Conservation (phyloP, 2,329 filamentous ascomycete species). For the Hirsutella rhossiliensis region DNA sequence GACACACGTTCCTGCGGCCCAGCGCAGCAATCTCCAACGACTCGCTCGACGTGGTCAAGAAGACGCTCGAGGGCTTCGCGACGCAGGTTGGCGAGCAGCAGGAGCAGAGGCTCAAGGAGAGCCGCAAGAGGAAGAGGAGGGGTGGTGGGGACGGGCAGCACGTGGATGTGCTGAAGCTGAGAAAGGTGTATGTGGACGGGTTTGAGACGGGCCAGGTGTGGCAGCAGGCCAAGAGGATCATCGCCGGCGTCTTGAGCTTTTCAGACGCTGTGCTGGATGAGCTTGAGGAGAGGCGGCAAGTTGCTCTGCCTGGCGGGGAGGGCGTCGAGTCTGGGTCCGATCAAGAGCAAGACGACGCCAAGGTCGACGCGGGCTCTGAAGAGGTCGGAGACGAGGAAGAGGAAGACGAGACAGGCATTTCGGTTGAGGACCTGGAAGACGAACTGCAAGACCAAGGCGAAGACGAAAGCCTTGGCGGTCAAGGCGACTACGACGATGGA, state of each 20-base stretch:
- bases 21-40: conserved; percentile 52
- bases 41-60: conserved; percentile 65
- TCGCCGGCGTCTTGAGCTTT: conserved; percentile 43
- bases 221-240: conserved; percentile 81
- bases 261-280: conserved; percentile 34
- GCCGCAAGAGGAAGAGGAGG: conserved; percentile 66
- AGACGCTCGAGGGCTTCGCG: conserved; percentile 68
- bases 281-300: conserved; percentile 38
- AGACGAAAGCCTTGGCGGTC: conserved; percentile 21
- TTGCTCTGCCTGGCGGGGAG: conserved; percentile 9
- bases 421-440: conserved; percentile 8
- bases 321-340: conserved; percentile 5
- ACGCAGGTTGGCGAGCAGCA: conserved; percentile 63
- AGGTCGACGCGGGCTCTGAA: conserved; percentile 12
- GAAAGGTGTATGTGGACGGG: conserved; percentile 74
- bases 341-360: conserved; percentile 23
- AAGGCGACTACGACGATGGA: conserved; percentile 20
- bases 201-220: conserved; percentile 85
- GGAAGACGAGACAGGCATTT: conserved; percentile 14
- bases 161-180: conserved; percentile 55
- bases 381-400: conserved; percentile 17
- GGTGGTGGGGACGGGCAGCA: conserved; percentile 28
- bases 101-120: conserved; percentile 52
- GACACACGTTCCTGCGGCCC: conserved; percentile 70
- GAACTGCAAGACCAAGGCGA: conserved; percentile 16